These are phyloP conservation scores for Penicillium psychrosexuale DNA, from an alignment of 2,329 filamentous ascomycete species.

Conservation along the genomic window DNA sequence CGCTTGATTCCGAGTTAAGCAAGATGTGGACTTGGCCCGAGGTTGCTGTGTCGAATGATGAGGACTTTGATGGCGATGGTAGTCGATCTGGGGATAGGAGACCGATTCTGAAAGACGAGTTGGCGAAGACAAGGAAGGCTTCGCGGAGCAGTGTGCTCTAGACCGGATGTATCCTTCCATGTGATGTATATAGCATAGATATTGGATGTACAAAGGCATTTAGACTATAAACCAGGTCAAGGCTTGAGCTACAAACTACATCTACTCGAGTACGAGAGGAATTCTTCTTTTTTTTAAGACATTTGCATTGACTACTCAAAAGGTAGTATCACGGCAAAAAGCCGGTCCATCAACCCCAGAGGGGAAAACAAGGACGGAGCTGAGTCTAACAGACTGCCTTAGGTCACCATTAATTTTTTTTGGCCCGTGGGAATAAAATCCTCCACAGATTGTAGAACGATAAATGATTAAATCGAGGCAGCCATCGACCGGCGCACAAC, in stretches of 20 bases:
- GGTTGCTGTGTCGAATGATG: conserved; percentile 15
- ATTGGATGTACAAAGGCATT: conserved; percentile 1
- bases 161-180: not conserved
- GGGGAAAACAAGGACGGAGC: conserved; percentile 9
- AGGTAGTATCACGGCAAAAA: conserved; percentile 18
- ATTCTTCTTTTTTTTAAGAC: not conserved
- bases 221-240: not conserved
- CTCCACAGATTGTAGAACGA: conserved; percentile 18
- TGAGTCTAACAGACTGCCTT: conserved; percentile 13
- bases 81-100: conserved; percentile 38
- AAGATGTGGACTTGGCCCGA: conserved; percentile 45
- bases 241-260: not conserved
- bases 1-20: conserved; percentile 40
- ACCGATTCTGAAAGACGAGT: conserved; percentile 38
- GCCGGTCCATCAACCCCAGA: conserved; percentile 10
- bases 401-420: conserved; percentile 23
- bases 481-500: conserved; percentile 44
- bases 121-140: conserved; percentile 33
- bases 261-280: not conserved
- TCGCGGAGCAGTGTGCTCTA: conserved; percentile 25
- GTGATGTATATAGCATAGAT: not conserved
- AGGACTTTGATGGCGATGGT: conserved; percentile 36
- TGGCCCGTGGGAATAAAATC: conserved; percentile 11
- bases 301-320: conserved; percentile 14
- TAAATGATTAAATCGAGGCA: conserved; percentile 38